Evolutionary conservation across 768 basidiomycete genomes (phyloP), one percentile per base, ranked within the genome.

Genomic region (Kwoniella pini): DNA sequence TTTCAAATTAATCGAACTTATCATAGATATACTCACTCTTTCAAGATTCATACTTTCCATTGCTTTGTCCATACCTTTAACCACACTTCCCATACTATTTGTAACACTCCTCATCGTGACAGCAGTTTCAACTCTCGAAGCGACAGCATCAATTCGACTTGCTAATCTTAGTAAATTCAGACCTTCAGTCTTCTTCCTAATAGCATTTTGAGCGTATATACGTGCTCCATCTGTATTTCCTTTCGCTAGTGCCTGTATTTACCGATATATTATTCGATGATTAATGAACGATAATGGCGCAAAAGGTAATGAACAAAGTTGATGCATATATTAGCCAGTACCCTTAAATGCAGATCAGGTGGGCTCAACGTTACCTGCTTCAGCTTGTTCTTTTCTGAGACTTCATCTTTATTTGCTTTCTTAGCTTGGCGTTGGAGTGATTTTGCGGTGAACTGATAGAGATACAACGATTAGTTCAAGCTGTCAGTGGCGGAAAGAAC

Each of bases 21-120:
- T n/a, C n/a, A n/a, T n/a, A n/a, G n/a, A n/a, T n/a, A 27, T 0
- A 81, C 86, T 74, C 72, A 96, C 95, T 77, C 88, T 84, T 71
- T 99, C 96, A 57, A 98, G 84, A 81, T 99, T 98, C 96, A 99
- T 99, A 79, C 83, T 89, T 70, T 96, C 89, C 96, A 99, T 98
- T 3, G 96, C 96, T 76, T 88, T 90, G 78, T 99, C 96, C 96
- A 99, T 98, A 31, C 93, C 94, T 71, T 86, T 87, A 44, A 99
- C 96, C 2, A 98, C 96, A 33, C 87, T 88, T 15, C 91, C 87
- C 95, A 99, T 96, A 77, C 88, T 93, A 3, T 92, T 92, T 28
- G 96, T 95, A 39, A 99, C 89, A 44, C 67, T 67, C 49, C 91
- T 86, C 91, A 99, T 97, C 56, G 95, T 97, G 42, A 98, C 93